Conservation (phyloP, 2,329 filamentous ascomycete species). For the Phialemonium atrogriseum region DNA sequence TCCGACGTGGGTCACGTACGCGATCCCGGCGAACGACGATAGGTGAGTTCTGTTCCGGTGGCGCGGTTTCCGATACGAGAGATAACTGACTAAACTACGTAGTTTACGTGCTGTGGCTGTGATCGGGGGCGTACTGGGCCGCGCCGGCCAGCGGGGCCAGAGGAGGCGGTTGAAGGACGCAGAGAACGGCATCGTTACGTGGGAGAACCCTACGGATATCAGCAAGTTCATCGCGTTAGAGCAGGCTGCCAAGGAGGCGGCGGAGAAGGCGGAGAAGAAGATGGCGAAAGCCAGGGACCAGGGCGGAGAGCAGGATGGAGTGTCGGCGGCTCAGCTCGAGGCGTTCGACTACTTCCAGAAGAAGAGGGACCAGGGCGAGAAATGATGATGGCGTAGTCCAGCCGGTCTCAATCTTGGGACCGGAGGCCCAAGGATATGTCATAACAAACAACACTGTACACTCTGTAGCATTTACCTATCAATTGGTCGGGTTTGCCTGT, state of each 20-base stretch:
- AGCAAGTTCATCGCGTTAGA: slow-evolving; percentile 25
- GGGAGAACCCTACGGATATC: slow-evolving; percentile 39
- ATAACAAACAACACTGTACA: no score
- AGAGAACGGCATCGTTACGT: slow-evolving; percentile 53
- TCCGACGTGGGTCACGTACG: slow-evolving; percentile 90
- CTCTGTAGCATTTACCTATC: no score
- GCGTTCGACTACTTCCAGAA: no score
- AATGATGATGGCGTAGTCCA: no score
- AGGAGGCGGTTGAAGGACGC: slow-evolving; percentile 57
- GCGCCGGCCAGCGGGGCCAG: slow-evolving; percentile 74
- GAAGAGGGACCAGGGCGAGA: no score
- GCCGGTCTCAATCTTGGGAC: no score
- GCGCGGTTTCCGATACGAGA: no score
- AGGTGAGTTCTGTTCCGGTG: slow-evolving; percentile 47
- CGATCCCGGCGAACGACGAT: slow-evolving; percentile 95
- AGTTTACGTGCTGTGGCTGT: slow-evolving; percentile 76
- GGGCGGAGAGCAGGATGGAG: neutral
- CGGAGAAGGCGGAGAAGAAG: neutral
- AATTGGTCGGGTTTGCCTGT: no score
- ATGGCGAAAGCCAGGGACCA: neutral
- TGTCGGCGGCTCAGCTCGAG: neutral
- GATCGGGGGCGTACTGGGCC: slow-evolving; percentile 76
- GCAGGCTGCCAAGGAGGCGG: slow-evolving; percentile 3
- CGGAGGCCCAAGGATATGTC: no score
- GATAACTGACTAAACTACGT: slow-evolving; percentile 15